phyloP scores from a whole-genome alignment of 1,284 basidiomycete genomes.

The Apiotrichum gracile region DNA sequence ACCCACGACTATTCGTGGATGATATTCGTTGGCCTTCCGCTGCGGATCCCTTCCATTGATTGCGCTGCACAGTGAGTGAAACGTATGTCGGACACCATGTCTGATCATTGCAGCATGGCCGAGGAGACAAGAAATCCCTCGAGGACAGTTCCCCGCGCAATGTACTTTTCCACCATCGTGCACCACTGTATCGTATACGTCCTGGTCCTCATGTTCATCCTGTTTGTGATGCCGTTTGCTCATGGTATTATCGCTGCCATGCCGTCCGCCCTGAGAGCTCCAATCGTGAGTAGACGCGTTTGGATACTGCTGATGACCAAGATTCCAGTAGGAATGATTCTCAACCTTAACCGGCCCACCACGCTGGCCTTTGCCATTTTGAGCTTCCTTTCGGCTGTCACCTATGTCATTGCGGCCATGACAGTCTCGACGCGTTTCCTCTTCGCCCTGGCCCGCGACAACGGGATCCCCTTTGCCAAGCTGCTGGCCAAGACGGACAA shows the following conservation, averaged over 20 bases:
- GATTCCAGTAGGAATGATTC: too few relatives aligned
- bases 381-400: too few relatives aligned
- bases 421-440: constrained; percentile 43
- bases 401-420: constrained; percentile 29
- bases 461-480: constrained; percentile 33
- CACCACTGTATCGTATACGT: neutral
- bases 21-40: neutral
- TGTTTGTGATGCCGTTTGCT: too few relatives aligned
- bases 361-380: too few relatives aligned
- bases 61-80: neutral
- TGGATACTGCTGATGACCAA: too few relatives aligned
- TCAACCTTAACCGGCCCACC: too few relatives aligned
- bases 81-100: too few relatives aligned
- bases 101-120: neutral
- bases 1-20: too few relatives aligned
- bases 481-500: neutral
- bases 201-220: too few relatives aligned
- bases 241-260: too few relatives aligned
- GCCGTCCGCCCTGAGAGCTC: too few relatives aligned
- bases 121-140: constrained; percentile 35
- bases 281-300: too few relatives aligned
- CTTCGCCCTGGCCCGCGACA: constrained; percentile 40
- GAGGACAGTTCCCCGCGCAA: constrained; percentile 39
- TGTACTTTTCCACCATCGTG: constrained; percentile 27
- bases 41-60: neutral